phyloP scores from a whole-genome alignment of 345 rosid species.

The Salix purpurea region DNA sequence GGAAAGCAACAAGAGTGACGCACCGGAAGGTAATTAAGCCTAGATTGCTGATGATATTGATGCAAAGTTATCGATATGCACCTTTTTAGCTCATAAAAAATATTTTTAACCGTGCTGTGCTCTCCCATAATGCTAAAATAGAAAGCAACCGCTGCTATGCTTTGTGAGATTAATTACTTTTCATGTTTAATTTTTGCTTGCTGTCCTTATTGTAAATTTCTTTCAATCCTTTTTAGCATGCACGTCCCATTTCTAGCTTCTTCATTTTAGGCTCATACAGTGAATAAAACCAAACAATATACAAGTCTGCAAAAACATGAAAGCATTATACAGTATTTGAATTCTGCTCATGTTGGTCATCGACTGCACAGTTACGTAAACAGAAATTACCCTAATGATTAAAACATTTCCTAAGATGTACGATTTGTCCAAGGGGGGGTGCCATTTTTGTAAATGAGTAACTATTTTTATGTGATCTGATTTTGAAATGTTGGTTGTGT shows the following conservation, averaged over 20 bases:
- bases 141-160: background rate
- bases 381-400: background rate
- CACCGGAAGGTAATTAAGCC: slow-evolving; percentile 61
- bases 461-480: background rate
- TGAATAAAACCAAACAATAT: background rate
- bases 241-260: background rate
- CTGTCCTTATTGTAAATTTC: background rate
- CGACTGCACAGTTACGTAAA: background rate
- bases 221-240: background rate
- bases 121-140: background rate
- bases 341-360: background rate
- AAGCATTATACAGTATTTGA: background rate
- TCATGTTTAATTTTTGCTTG: background rate
- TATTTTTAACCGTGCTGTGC: background rate
- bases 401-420: background rate
- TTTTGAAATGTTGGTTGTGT: background rate
- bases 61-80: background rate
- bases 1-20: slow-evolving; percentile 66
- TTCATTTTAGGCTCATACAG: background rate
- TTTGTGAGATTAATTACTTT: background rate
- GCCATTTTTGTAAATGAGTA: background rate
- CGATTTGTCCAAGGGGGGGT: background rate
- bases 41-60: background rate
- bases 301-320: background rate
- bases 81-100: background rate